Evolutionary conservation across 306 rosid species (phyloP).

Genomic region (Echinosophora koreensis): DNA sequence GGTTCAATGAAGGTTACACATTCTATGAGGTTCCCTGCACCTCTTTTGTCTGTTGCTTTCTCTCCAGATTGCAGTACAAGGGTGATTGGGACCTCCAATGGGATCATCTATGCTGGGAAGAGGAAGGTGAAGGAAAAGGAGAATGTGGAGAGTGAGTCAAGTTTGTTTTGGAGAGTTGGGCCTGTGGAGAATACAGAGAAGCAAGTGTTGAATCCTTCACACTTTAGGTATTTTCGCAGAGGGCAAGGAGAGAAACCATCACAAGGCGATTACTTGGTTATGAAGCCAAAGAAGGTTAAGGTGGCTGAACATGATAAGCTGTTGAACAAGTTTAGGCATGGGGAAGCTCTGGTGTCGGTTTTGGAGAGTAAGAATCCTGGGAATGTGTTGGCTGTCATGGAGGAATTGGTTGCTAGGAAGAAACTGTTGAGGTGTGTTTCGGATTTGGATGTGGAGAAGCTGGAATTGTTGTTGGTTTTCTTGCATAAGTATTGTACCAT

Average conservation of each 20-base stretch:
- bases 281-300: conserved; percentile 66
- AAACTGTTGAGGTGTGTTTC: conserved; percentile 68
- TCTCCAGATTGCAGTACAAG: conserved; percentile 70
- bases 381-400: conserved; percentile 84
- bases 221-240: conserved; percentile 77
- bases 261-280: conserved; percentile 70
- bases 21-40: conserved; percentile 93
- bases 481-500: conserved; percentile 68
- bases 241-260: conserved; percentile 87
- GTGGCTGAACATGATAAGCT: conserved; percentile 75
- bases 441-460: conserved; percentile 72
- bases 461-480: conserved; percentile 65
- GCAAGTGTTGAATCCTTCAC: conserved; percentile 61
- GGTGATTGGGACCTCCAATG: conserved; percentile 87
- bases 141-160: conserved; percentile 41
- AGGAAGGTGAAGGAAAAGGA: conserved; percentile 59
- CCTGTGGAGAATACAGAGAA: conserved; percentile 50
- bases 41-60: conserved; percentile 72
- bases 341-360: conserved; percentile 77
- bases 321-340: conserved; percentile 87
- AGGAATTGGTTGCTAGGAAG: conserved; percentile 86
- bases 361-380: conserved; percentile 71
- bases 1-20: conserved; percentile 73
- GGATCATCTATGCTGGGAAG: conserved; percentile 76
- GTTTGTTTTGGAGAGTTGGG: conserved; percentile 52